Percentiles rank a stretch among this genome's conserved stretches.
phyloP scores from a whole-genome alignment of 116 monocot species.

The Posidonia oceanica region DNA sequence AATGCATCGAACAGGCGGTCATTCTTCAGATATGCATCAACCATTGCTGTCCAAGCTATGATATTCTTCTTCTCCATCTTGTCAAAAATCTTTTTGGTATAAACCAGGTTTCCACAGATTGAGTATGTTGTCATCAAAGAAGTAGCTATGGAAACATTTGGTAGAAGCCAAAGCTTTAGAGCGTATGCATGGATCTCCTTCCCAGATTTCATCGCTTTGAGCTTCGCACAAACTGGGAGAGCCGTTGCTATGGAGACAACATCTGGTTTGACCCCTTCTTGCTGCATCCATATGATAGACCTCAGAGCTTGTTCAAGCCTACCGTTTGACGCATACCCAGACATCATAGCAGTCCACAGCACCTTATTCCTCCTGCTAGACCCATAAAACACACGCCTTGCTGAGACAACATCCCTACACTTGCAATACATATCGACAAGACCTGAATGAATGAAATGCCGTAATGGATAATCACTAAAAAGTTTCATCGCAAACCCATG shows the following conservation, averaged over 20 bases:
- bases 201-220: constrained; percentile 54
- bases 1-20: constrained; percentile 30
- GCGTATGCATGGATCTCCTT: constrained; percentile 72
- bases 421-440: constrained; percentile 92
- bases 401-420: constrained; percentile 70
- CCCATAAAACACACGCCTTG: constrained; percentile 63
- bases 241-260: constrained; percentile 52
- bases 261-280: constrained; percentile 79
- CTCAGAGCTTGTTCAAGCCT: constrained; percentile 67
- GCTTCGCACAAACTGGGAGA: constrained; percentile 47
- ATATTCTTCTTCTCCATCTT: constrained; percentile 49
- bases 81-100: constrained; percentile 49
- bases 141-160: constrained; percentile 59
- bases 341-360: constrained; percentile 76
- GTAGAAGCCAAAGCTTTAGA: constrained; percentile 52
- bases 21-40: constrained; percentile 66
- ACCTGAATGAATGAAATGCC: constrained; percentile 43
- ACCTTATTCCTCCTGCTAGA: constrained; percentile 47
- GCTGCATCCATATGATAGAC: constrained; percentile 81
- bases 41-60: constrained; percentile 76
- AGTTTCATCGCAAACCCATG: constrained; percentile 59
- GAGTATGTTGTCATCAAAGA: constrained; percentile 76
- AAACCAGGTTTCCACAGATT: constrained; percentile 36
- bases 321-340: constrained; percentile 71
- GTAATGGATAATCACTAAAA: constrained; percentile 28